phyloP scores from a whole-genome alignment of 305 asterid species.

The Rubia tinctorum region DNA sequence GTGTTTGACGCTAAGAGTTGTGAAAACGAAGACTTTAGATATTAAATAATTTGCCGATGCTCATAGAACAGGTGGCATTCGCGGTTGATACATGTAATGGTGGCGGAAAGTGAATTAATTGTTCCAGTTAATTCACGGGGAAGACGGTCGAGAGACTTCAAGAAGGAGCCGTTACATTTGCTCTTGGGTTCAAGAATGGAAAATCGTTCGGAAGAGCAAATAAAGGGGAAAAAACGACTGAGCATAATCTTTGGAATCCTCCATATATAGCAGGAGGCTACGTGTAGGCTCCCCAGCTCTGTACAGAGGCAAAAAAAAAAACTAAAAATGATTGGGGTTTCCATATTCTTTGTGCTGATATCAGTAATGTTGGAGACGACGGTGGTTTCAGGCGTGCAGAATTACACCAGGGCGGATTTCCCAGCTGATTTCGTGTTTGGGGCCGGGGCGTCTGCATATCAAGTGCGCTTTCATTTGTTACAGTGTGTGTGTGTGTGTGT shows the following conservation, averaged over 20 bases:
- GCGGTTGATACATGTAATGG: too few species aligned
- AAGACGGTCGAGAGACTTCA: not conserved
- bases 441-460: conserved; percentile 30
- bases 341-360: not conserved
- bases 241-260: not conserved
- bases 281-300: not conserved
- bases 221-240: not conserved
- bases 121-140: not conserved
- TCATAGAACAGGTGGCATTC: too few species aligned
- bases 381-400: conserved; percentile 8
- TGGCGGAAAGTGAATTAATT: too few species aligned
- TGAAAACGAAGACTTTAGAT: too few species aligned
- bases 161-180: not conserved
- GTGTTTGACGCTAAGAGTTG: too few species aligned
- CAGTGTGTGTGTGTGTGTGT: not conserved
- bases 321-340: not conserved
- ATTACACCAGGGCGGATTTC: conserved; percentile 23
- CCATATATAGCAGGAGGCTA: not conserved
- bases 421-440: conserved; percentile 33
- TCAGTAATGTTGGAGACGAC: not conserved
- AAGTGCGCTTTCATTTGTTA: conserved; percentile 5
- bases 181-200: not conserved
- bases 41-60: too few species aligned
- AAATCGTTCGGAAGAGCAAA: not conserved
- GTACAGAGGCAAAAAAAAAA: not conserved